Conservation (phyloP, 257 asterid species). For the Vinca minor region DNA sequence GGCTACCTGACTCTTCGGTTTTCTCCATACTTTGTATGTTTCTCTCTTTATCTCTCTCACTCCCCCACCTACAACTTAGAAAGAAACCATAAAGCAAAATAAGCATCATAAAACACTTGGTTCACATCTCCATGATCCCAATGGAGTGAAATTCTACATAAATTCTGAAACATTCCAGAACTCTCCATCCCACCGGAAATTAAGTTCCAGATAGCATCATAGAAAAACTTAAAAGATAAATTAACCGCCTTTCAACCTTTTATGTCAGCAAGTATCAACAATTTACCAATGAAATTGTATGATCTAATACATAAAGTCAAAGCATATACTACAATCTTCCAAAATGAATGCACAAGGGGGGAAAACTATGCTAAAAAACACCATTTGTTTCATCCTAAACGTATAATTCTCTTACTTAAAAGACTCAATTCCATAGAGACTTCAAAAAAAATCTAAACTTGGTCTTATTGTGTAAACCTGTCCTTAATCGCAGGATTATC, state of each 20-base stretch:
- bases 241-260: not conserved
- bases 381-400: too few species aligned
- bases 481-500: not conserved
- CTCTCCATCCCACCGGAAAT: not conserved
- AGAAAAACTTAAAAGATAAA: not conserved
- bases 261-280: not conserved
- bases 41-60: slow-evolving; percentile 17
- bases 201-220: not conserved
- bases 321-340: not conserved
- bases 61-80: slow-evolving; percentile 20
- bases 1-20: slow-evolving; percentile 67
- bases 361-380: not conserved
- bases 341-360: not conserved
- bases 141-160: not conserved
- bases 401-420: not conserved
- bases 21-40: slow-evolving; percentile 52
- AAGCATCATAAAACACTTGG: slow-evolving; percentile 2
- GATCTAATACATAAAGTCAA: not conserved
- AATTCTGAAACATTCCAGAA: not conserved
- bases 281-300: not conserved
- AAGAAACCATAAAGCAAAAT: not conserved
- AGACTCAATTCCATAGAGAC: not conserved
- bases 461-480: not conserved
- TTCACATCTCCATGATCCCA: not conserved
- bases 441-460: not conserved